phyloP scores from a whole-genome alignment of 441 rosid genomes.

The Theobroma grandiflorum region DNA sequence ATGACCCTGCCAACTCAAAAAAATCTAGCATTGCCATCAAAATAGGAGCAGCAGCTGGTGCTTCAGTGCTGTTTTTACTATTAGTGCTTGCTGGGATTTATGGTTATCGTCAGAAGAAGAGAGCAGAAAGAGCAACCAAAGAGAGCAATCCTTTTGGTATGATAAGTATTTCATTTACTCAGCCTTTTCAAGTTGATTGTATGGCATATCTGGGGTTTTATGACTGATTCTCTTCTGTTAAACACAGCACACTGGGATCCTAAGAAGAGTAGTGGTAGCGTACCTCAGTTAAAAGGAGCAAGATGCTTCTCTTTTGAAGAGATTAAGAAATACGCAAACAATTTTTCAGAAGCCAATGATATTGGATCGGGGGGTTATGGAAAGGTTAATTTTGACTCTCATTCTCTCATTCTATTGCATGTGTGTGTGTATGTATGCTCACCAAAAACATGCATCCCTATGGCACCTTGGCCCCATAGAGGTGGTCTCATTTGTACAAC shows the following conservation, averaged over 20 bases:
- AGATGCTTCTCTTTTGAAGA: constrained; percentile 79
- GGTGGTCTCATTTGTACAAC: too few species aligned
- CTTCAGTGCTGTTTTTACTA: constrained; percentile 47
- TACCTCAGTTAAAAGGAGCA: constrained; percentile 75
- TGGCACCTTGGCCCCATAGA: too few species aligned
- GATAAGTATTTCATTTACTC: background rate
- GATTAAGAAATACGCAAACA: constrained; percentile 58
- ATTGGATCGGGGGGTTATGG: constrained; percentile 86
- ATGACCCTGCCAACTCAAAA: background rate
- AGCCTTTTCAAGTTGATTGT: background rate
- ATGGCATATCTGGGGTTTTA: background rate
- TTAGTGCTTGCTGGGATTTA: constrained; percentile 64
- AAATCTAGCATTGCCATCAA: constrained; percentile 42
- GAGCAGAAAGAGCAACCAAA: constrained; percentile 62
- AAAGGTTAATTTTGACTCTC: constrained; percentile 49
- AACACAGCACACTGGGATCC: constrained; percentile 49
- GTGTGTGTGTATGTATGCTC: background rate
- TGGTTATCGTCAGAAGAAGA: constrained; percentile 64
- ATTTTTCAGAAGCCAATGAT: constrained; percentile 44
- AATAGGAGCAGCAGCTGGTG: constrained; percentile 63
- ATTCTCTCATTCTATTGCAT: background rate
- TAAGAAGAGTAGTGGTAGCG: constrained; percentile 47
- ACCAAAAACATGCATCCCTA: too few species aligned
- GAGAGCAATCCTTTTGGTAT: too few species aligned
- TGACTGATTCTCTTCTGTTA: constrained; percentile 1